Conservation (phyloP, 2,329 filamentous ascomycete genomes). For the Paraphoma chrysanthemicola region DNA sequence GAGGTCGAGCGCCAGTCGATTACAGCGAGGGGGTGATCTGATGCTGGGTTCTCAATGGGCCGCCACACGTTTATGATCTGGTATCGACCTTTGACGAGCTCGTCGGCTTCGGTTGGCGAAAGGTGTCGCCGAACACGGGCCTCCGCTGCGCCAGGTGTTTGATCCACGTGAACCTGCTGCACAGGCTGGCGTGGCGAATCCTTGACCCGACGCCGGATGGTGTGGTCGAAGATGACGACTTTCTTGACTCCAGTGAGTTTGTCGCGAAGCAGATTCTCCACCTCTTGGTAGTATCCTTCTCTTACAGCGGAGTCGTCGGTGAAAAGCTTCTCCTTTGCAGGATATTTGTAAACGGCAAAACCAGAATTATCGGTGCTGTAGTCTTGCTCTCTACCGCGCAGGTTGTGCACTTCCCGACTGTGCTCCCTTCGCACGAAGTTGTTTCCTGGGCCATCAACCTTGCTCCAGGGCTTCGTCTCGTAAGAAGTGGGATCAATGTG, state of each 20-base stretch:
- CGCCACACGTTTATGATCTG: constrained; percentile 77
- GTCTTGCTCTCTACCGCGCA: constrained; percentile 58
- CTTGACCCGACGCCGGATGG: constrained; percentile 66
- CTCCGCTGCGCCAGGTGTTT: constrained; percentile 69
- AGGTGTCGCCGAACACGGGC: constrained; percentile 68
- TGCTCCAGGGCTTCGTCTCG: constrained; percentile 66
- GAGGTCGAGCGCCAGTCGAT: constrained; percentile 68
- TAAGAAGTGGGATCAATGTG: constrained; percentile 66
- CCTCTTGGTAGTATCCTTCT: constrained; percentile 66
- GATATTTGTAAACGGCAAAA: constrained; percentile 63
- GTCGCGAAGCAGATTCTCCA: constrained; percentile 63
- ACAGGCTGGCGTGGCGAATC: constrained; percentile 68
- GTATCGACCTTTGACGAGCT: constrained; percentile 64
- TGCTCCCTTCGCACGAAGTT: constrained; percentile 60
- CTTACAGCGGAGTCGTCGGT: constrained; percentile 63
- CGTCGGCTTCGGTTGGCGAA: constrained; percentile 61
- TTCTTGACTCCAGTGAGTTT: constrained; percentile 65
- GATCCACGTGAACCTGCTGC: constrained; percentile 75
- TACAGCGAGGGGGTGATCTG: constrained; percentile 72
- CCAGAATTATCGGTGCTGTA: constrained; percentile 66
- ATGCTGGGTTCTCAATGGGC: constrained; percentile 68
- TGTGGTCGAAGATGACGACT: constrained; percentile 76
- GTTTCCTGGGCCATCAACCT: constrained; percentile 67
- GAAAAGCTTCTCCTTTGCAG: constrained; percentile 63
- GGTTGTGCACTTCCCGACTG: constrained; percentile 59